Conservation (phyloP, 2,329 filamentous ascomycete genomes). For the Claviceps cyperi region DNA sequence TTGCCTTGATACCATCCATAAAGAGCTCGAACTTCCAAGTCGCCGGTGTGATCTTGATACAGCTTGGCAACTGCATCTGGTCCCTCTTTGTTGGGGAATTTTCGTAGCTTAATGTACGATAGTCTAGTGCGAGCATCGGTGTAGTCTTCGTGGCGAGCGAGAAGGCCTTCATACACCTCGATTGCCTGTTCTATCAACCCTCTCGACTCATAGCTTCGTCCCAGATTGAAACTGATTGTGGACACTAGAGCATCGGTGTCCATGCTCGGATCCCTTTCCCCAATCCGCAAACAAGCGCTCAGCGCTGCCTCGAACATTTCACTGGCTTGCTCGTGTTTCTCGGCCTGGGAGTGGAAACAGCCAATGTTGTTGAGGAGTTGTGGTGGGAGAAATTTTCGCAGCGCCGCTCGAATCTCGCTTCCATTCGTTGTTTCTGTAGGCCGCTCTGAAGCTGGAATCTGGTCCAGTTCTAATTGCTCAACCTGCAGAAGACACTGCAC, state of each 20-base stretch:
- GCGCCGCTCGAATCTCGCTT: slow-evolving; percentile 39
- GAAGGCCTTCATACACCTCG: slow-evolving; percentile 73
- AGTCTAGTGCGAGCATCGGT: slow-evolving; percentile 80
- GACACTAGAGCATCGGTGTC: slow-evolving; percentile 89
- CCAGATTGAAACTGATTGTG: slow-evolving; percentile 93
- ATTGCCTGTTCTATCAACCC: slow-evolving; percentile 70
- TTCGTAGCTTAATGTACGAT: slow-evolving; percentile 76
- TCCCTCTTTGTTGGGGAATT: slow-evolving; percentile 70
- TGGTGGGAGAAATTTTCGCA: slow-evolving; percentile 71
- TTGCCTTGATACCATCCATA: slow-evolving; percentile 95
- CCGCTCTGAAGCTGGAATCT: slow-evolving; percentile 55
- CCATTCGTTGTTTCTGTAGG: slow-evolving; percentile 43
- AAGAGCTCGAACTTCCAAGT: slow-evolving; percentile 81
- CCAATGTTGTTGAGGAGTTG: slow-evolving; percentile 95
- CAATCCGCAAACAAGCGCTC: slow-evolving; percentile 70
- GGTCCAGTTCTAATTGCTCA: slow-evolving; percentile 75
- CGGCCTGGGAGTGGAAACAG: slow-evolving; percentile 82
- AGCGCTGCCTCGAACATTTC: slow-evolving; percentile 88
- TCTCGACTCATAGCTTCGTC: slow-evolving; percentile 79
- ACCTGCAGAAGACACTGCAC: slow-evolving; percentile 85
- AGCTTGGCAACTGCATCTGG: slow-evolving; percentile 75
- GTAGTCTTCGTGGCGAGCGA: slow-evolving; percentile 79
- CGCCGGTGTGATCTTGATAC: slow-evolving; percentile 68
- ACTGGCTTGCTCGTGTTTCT: slow-evolving; percentile 65
- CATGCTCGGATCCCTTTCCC: slow-evolving; percentile 56